These are phyloP conservation scores for Adansonia grandidieri DNA, from an alignment of 441 rosid genomes.

Conservation along the genomic window DNA sequence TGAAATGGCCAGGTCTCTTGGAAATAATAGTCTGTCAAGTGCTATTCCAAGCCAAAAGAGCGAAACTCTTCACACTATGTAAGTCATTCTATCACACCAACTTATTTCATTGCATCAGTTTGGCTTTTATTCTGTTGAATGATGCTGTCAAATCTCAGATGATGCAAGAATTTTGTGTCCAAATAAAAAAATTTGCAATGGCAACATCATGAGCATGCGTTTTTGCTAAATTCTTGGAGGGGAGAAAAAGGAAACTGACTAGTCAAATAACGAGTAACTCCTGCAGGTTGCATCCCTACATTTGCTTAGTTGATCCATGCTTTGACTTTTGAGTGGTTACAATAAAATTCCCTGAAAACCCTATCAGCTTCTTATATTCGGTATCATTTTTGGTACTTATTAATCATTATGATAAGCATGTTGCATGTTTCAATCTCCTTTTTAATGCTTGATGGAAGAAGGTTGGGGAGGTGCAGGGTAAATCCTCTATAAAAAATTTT, in stretches of 20 bases:
- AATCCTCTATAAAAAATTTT: background rate
- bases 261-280: background rate
- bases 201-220: background rate
- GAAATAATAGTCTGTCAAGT: constrained; percentile 58
- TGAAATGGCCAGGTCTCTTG: constrained; percentile 59
- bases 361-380: too few relatives aligned
- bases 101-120: background rate
- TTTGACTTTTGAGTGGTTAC: background rate
- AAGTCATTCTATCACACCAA: constrained; percentile 30
- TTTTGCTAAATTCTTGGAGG: background rate
- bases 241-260: background rate
- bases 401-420: background rate
- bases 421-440: background rate
- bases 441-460: background rate
- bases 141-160: background rate
- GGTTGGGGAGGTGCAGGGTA: background rate
- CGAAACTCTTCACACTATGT: constrained; percentile 56
- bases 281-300: background rate
- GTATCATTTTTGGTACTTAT: too few relatives aligned
- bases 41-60: constrained; percentile 56
- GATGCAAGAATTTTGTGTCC: background rate
- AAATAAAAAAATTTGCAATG: background rate
- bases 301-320: background rate
- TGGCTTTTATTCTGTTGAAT: background rate
- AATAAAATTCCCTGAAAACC: too few relatives aligned